Percentiles rank a stretch among this genome's conserved stretches.
Evolutionary conservation across 768 basidiomycete species (phyloP).

Genomic region (Psilocybe sp.): DNA sequence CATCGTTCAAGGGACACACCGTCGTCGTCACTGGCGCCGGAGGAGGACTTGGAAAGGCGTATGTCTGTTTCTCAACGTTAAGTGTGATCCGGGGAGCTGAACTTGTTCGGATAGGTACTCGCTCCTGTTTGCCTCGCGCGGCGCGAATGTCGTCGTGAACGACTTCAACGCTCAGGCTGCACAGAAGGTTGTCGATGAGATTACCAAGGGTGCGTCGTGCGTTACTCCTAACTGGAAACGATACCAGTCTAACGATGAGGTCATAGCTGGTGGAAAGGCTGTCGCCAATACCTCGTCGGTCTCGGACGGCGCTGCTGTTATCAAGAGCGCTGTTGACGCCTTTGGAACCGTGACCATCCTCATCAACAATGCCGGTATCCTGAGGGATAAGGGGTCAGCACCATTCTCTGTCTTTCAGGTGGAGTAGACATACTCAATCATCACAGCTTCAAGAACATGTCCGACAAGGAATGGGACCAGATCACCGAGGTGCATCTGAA

Average conservation of each 20-base stretch:
- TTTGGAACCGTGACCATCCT: slow-evolving; percentile 86
- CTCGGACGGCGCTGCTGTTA: slow-evolving; percentile 81
- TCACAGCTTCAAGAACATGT: slow-evolving; percentile 91
- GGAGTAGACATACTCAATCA: neutral
- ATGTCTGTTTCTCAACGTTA: slow-evolving; percentile 26
- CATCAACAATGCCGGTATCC: slow-evolving; percentile 94
- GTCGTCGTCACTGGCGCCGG: slow-evolving; percentile 95
- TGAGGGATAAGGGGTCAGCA: slow-evolving; percentile 73
- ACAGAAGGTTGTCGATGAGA: slow-evolving; percentile 89
- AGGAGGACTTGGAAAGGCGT: slow-evolving; percentile 92
- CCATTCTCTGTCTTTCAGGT: neutral
- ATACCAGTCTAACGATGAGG: neutral
- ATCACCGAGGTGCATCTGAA: slow-evolving; percentile 89
- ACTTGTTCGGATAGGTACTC: slow-evolving; percentile 50
- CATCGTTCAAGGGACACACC: slow-evolving; percentile 86
- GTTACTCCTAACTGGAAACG: neutral
- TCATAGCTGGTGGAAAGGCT: slow-evolving; percentile 83
- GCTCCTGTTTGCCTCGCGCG: slow-evolving; percentile 85
- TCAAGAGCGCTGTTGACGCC: slow-evolving; percentile 79
- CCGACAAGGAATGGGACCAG: slow-evolving; percentile 91
- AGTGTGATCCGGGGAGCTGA: slow-evolving; percentile 1
- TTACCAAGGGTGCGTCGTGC: slow-evolving; percentile 60
- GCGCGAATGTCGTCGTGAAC: slow-evolving; percentile 93
- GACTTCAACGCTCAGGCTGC: slow-evolving; percentile 88
- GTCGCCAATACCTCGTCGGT: slow-evolving; percentile 84